A percentile compares a stretch with the other conserved stretches of the same genome.
Evolutionary conservation across 495 filamentous ascomycete genomes (phyloP).

Genomic region (Aspergillus kassunensis): DNA sequence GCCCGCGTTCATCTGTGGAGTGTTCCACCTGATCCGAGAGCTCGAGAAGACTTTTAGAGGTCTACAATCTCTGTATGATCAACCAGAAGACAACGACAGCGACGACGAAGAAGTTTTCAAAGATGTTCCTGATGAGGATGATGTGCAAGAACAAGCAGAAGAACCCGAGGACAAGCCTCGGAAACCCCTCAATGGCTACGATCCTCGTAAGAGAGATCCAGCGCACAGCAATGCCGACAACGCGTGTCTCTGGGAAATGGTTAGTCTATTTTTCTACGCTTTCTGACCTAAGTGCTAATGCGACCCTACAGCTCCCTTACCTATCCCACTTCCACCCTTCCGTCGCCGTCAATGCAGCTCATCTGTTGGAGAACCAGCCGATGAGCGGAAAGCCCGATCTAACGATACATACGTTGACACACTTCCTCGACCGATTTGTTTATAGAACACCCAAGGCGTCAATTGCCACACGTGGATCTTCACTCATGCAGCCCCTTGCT

Average conservation of each 20-base stretch:
- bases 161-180: constrained; percentile 18
- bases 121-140: constrained; percentile 60
- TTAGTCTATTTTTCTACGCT: constrained; percentile 31
- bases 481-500: constrained; percentile 93
- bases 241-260: constrained; percentile 89
- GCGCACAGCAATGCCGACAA: constrained; percentile 85
- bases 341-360: constrained; percentile 77
- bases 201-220: constrained; percentile 86
- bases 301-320: constrained; percentile 56
- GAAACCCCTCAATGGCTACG: constrained; percentile 53
- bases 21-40: constrained; percentile 81
- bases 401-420: constrained; percentile 78
- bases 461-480: constrained; percentile 60
- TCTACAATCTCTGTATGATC: constrained; percentile 66
- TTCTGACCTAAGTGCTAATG: constrained; percentile 3
- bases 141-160: constrained; percentile 27
- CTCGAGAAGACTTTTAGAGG: constrained; percentile 71
- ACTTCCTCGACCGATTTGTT: constrained; percentile 95
- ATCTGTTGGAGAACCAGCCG: constrained; percentile 59
- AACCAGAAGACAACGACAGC: constrained; percentile 63
- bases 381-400: constrained; percentile 86
- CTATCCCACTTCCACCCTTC: constrained; percentile 87
- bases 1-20: constrained; percentile 84
- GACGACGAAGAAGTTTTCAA: constrained; percentile 70
- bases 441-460: constrained; percentile 83